Evolutionary conservation across 164 flowering plant species (phyloP), one percentile per base, ranked within the genome.

Genomic region (Macadamia tetraphylla): DNA sequence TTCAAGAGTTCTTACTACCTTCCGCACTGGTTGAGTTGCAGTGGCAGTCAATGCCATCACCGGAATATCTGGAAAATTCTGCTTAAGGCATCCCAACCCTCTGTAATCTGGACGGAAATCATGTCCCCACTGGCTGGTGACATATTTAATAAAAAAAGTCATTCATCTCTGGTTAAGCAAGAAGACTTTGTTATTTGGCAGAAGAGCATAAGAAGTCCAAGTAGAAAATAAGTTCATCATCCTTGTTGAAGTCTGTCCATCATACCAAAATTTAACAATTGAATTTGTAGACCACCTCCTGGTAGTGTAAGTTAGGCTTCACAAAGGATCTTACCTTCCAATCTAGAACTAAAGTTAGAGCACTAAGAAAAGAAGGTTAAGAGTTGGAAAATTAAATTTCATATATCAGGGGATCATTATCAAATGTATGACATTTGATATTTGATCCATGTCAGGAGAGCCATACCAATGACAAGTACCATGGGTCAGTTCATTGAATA

Each of bases 21-120:
- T 70, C 48, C 94, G 91, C 56, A 94, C 98, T 40, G 87, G 67
- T 12, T 82, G 78, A 29, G 99, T 92, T 73, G 99, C 99, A 40
- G 98, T 94, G 64, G 99, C 99, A 73, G 98, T 92, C 78, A 94
- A 82, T 62, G 98, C 98, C 98, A 92, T 94, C 60, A 94, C 77
- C 31, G 99, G 96, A 74, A 92, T 88, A 75, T 77, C 69, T 30
- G 89, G 90, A 68, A 92, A 92, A 60, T 84, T 88, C 79, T 86
- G 94, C 83, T 92, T 94, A 40, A 94, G 96, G 67, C 94, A 88
- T 77, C 99, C 91, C 60, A 94, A 69, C 56, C 72, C 86, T 75
- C 94, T 81, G 71, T 94, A 92, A 71, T 92, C 99, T 67, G 99
- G 99, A 68, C 97, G 98, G 66, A 94, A 94, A 81, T 94, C 99